Evolutionary conservation across 768 basidiomycete genomes (phyloP).

Genomic region (Mrakia gelida): DNA sequence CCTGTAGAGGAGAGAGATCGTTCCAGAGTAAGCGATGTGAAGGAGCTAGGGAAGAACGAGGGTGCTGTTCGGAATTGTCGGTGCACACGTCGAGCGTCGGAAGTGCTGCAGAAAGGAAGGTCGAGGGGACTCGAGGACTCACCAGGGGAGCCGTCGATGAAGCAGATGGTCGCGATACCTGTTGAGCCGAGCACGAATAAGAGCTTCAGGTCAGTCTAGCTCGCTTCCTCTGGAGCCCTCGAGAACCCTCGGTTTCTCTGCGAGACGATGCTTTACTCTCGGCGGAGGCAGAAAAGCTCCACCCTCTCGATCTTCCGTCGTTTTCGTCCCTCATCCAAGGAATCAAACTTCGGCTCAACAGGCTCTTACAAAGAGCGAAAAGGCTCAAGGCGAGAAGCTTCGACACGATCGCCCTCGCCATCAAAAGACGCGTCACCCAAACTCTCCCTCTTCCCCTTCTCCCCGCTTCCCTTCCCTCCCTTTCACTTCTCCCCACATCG

Average conservation of each 20-base stretch:
- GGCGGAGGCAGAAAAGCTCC: too few species aligned
- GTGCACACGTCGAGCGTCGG: background rate
- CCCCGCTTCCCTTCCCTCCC: background rate
- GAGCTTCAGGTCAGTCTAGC: too few species aligned
- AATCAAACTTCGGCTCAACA: background rate
- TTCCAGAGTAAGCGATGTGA: background rate
- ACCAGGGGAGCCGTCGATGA: background rate
- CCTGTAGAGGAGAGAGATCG: background rate
- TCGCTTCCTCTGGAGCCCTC: too few species aligned
- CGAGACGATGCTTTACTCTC: too few species aligned
- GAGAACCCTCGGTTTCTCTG: too few species aligned
- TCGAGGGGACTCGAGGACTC: background rate
- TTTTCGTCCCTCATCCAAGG: background rate
- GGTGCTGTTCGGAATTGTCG: background rate
- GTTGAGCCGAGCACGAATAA: too few species aligned
- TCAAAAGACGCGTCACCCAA: background rate
- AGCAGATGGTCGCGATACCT: too few species aligned
- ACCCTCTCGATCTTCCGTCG: too few species aligned
- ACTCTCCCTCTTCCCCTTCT: background rate
- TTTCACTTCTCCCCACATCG: background rate
- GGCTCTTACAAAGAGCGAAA: background rate
- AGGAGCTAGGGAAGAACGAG: background rate
- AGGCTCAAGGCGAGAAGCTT: background rate
- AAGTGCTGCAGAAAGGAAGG: background rate
- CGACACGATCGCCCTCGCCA: background rate